Evolutionary conservation across 192 early-diverging fungal species (phyloP).

Genomic region (Coemansia sp.): DNA sequence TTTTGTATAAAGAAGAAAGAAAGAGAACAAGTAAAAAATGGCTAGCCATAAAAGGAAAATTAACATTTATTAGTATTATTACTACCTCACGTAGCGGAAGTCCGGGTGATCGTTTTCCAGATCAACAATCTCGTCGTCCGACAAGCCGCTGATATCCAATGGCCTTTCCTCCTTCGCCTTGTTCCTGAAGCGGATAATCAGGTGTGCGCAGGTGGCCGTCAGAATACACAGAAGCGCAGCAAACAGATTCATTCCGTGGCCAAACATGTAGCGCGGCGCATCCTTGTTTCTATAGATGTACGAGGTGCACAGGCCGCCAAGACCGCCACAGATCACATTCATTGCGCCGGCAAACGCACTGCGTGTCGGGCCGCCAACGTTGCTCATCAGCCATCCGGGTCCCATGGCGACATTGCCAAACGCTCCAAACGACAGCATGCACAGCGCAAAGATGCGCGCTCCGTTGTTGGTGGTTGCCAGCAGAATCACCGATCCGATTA

Average conservation of each 20-base stretch:
- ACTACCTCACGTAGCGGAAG: slow-evolving; percentile 29
- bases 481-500: slow-evolving; percentile 28
- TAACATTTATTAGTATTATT: not conserved
- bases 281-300: slow-evolving; percentile 51
- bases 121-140: slow-evolving; percentile 34
- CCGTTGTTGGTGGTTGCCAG: slow-evolving; percentile 42
- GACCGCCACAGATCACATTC: slow-evolving; percentile 42
- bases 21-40: no score
- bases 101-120: slow-evolving; percentile 46
- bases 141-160: slow-evolving; percentile 36
- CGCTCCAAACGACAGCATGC: slow-evolving; percentile 42
- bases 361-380: slow-evolving; percentile 44
- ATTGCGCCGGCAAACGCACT: slow-evolving; percentile 39
- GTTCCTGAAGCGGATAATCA: slow-evolving; percentile 33
- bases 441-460: slow-evolving; percentile 45
- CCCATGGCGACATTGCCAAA: slow-evolving; percentile 49
- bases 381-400: slow-evolving; percentile 51
- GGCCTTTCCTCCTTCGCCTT: slow-evolving; percentile 30
- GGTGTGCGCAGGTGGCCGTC: slow-evolving; percentile 22
- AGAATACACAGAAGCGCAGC: slow-evolving; percentile 31
- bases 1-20: no score
- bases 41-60: not conserved
- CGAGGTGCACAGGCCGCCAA: slow-evolving; percentile 45
- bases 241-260: slow-evolving; percentile 53
- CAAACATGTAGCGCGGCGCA: slow-evolving; percentile 42